A percentile compares a stretch with the other conserved stretches of the same genome.
These are phyloP conservation scores for Thinopyrum obtusiflorum DNA, from an alignment of 202 grass and related monocot species.

Conservation along the genomic window DNA sequence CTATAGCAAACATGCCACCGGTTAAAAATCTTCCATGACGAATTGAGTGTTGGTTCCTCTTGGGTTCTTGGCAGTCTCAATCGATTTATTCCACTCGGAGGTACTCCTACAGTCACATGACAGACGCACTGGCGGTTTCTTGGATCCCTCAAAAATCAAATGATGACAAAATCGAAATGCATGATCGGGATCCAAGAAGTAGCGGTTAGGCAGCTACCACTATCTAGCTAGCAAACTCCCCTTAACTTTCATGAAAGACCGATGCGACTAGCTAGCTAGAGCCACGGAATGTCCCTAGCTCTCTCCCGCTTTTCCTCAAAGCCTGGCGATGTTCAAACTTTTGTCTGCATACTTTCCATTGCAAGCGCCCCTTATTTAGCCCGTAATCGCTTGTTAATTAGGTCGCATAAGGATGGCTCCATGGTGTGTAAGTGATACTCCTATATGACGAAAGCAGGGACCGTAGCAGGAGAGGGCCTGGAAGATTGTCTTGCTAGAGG, in stretches of 20 bases:
- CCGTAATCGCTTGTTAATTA: neutral
- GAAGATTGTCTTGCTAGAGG: neutral
- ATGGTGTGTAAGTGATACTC: neutral
- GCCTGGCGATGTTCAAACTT: neutral
- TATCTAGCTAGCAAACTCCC: neutral
- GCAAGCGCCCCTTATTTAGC: neutral
- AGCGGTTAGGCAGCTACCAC: neutral
- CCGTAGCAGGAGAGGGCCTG: neutral
- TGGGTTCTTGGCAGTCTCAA: neutral
- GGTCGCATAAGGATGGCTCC: neutral
- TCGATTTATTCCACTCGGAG: neutral
- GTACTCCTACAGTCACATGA: neutral
- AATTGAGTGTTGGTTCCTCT: neutral
- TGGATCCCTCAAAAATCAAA: neutral
- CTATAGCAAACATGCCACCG: neutral
- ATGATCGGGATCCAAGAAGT: neutral
- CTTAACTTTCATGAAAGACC: neutral
- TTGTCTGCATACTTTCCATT: constrained; percentile 13
- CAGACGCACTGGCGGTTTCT: neutral
- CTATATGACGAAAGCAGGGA: neutral
- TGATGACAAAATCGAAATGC: neutral
- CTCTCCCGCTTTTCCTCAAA: neutral
- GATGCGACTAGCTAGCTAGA: neutral
- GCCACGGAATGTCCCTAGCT: neutral
- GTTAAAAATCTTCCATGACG: neutral